Evolutionary conservation across 306 rosid genomes (phyloP).

Genomic region (Morella rubra): DNA sequence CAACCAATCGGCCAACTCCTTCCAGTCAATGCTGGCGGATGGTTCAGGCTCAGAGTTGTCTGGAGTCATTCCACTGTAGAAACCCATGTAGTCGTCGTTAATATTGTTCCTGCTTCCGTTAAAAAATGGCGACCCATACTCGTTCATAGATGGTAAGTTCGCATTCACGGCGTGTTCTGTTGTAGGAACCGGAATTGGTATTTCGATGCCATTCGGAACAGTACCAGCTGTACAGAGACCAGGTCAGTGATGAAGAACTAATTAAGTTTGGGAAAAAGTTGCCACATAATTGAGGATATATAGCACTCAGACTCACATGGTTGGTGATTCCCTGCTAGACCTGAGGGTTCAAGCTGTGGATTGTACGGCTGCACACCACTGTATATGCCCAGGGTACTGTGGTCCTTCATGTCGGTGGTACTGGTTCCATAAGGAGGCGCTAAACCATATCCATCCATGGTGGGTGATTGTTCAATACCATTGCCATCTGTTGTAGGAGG

Average conservation of each 20-base stretch:
- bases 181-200: background rate
- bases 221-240: too few species aligned
- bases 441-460: background rate
- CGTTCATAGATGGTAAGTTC: background rate
- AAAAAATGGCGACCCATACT: background rate
- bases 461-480: background rate
- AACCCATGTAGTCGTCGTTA: background rate
- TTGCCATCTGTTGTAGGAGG: background rate
- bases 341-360: too few species aligned
- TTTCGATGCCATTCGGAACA: background rate
- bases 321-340: too few species aligned
- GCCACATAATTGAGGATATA: too few species aligned
- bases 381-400: background rate
- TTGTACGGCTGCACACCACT: too few species aligned
- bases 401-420: background rate
- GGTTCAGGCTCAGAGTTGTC: background rate
- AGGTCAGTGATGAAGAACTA: too few species aligned
- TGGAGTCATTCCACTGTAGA: background rate
- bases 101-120: background rate
- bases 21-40: background rate
- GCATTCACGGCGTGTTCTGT: background rate
- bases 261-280: too few species aligned
- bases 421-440: background rate
- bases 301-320: too few species aligned
- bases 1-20: background rate